Evolutionary conservation across 2,329 filamentous ascomycete genomes (phyloP).

Genomic region (Hortaea sp.): DNA sequence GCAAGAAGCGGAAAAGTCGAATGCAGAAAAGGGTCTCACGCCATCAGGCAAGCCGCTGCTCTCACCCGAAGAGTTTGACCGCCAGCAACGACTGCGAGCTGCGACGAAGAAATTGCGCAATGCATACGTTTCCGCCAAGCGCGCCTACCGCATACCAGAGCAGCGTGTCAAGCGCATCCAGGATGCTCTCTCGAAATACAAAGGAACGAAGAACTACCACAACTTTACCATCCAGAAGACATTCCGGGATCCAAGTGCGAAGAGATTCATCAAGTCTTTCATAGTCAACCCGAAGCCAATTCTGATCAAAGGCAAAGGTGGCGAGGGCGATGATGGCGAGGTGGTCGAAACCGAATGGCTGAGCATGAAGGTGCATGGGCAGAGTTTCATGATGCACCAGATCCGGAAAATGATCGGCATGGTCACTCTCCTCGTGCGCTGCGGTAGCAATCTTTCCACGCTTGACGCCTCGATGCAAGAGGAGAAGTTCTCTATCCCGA

Average conservation of each 20-base stretch:
- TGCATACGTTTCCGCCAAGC: conserved; percentile 73
- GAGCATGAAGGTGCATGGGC: conserved; percentile 88
- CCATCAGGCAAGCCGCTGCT: neutral
- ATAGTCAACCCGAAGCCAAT: conserved; percentile 58
- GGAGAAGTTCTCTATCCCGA: conserved; percentile 73
- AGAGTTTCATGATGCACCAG: conserved; percentile 99
- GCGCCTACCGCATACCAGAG: conserved; percentile 68
- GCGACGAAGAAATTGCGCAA: conserved; percentile 54
- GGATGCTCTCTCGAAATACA: conserved; percentile 60
- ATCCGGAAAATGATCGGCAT: conserved; percentile 99
- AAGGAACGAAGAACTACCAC: conserved; percentile 85
- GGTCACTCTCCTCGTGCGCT: conserved; percentile 73
- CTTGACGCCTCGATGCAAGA: conserved; percentile 67
- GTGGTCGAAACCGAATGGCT: conserved; percentile 79
- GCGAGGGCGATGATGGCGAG: conserved; percentile 46
- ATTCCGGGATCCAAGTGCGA: conserved; percentile 69
- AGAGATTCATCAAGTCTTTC: conserved; percentile 89
- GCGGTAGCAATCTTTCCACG: conserved; percentile 56
- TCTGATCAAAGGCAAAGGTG: conserved; percentile 23
- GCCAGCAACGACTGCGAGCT: conserved; percentile 27
- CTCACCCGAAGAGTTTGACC: conserved; percentile 15
- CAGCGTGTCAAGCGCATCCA: conserved; percentile 66
- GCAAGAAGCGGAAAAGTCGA: neutral
- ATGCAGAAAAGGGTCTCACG: neutral
- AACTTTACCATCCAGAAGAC: conserved; percentile 95